phyloP scores from a whole-genome alignment of 2,329 filamentous ascomycete genomes.

The Aspergillus sp. region DNA sequence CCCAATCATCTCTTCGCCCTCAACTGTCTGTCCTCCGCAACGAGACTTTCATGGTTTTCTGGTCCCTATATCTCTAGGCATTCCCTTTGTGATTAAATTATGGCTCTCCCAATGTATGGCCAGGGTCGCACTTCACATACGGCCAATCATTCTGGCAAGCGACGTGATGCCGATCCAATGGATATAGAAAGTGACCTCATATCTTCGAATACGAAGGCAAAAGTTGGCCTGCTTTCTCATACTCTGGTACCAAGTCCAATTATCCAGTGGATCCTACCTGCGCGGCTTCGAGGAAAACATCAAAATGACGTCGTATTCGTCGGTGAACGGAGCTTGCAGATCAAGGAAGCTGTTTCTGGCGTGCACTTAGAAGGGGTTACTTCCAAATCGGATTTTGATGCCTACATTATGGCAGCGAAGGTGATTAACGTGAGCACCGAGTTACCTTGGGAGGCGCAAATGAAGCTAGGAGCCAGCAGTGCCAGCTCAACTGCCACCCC shows the following conservation, averaged over 20 bases:
- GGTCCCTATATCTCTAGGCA: neutral
- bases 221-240: conserved; percentile 71
- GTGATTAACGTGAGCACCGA: conserved; percentile 64
- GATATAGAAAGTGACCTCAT: conserved; percentile 13
- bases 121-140: neutral
- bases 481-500: conserved; percentile 7
- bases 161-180: conserved; percentile 11
- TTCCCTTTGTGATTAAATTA: neutral
- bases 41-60: neutral
- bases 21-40: neutral
- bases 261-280: conserved; percentile 74
- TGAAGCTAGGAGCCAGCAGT: conserved; percentile 22
- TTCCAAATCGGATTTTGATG: conserved; percentile 76
- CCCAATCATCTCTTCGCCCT: neutral
- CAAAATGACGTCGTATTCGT: conserved; percentile 85
- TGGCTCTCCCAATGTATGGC: conserved; percentile 10
- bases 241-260: conserved; percentile 76
- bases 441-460: conserved; percentile 33
- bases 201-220: conserved; percentile 40
- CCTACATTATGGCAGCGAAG: conserved; percentile 74
- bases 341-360: conserved; percentile 67
- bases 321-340: conserved; percentile 76
- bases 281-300: conserved; percentile 67
- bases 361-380: conserved; percentile 73
- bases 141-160: conserved; percentile 1